Evolutionary conservation across 805 yeast species (phyloP), one percentile per base, ranked within the genome.

Genomic region (Nakazawaea holstii): DNA sequence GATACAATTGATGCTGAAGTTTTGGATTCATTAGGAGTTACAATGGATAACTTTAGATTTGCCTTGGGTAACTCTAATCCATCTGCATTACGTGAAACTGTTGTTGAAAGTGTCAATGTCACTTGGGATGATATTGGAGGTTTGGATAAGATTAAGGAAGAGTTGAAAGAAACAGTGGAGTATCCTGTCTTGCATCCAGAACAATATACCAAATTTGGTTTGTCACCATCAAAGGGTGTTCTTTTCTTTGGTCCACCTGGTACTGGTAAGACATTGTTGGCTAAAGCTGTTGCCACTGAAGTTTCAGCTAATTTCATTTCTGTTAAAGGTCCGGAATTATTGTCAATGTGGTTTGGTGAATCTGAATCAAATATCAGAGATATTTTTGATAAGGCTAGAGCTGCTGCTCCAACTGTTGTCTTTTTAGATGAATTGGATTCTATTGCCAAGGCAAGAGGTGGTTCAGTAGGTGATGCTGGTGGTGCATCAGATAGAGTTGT

Each of bases 81-180:
- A 69, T 89, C 97, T 52, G 99, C 99, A 1, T 78, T 95, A 61
- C 94, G 99, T 75, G 99, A 94, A 75, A 95, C 99, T 49, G 99
- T 94, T 59, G 99, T 95, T 55, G 98, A 95, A 76, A 84, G 90
- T 60, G 98, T 94, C 64, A 94, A 94, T 61, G 98, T 94, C 60
- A 91, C 96, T 49, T 94, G 99, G 99, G 96, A 91, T 68, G 99
- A 94, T 64, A 90, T 94, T 76, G 99, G 99, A 72, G 99, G 99
- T 56, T 78, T 94, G 64, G 99, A 94, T 66, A 83, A 82, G 62
- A 92, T 94, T 72, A 94, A 94, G 81, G 84, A 83, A 64, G 99
- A 94, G 76, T 84, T 94, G 68, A 91, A 90, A 73, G 99, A 94
- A 77, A 94, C 98, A 50, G 99, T 94, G 50, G 99, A 94, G 74